Evolutionary conservation across 352 stramenopile genomes (phyloP), one percentile per base, ranked within the genome.

Genomic region (Phytophthora litchii): DNA sequence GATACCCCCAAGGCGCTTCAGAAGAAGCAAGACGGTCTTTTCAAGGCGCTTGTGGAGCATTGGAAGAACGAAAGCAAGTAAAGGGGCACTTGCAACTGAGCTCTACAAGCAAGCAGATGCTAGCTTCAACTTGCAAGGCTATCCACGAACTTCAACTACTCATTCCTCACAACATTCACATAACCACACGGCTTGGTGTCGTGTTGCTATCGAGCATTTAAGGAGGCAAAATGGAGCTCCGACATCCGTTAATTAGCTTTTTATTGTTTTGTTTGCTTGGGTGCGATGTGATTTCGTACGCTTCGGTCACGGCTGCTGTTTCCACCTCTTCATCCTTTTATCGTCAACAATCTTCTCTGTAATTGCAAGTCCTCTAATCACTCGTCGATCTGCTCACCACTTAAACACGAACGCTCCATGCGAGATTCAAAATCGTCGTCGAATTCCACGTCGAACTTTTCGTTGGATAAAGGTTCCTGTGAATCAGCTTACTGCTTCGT

Each of bases 1-100:
- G 97, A 98, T 68, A 91, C 90, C 9, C 96, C 96, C 0, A 73
- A 82, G 17, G 78, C 67, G 19, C 64, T 92, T 3, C 79, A 83
- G 51, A 79, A 81, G 67, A 89, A 90, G 21, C 44, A 79, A 9
- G 70, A 88, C 27, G 83, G 77, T 6, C 40, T 95, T 16, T 95
- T 95, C 53, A 87, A 86, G 60, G 70, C 52, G 12, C 81, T 94
- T 5, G 80, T 94, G 40, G 67, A 80, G 13, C 86, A 94, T 54
- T 94, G 83, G 86, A 83, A 82, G 49, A 81, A 90, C 37, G 76
- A 76, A 40, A 57, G 69, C 17, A 70, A 76, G 59, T 71, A 67
- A 5, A 34, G 7, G 25, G 29, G 29, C 10, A 29, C 4, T 45
- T 55, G 25, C 35, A 50, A 40, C 1, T n/a, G 23, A 5, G 23